phyloP scores from a whole-genome alignment of 2,329 filamentous ascomycete genomes.

The Cercospora sojina region DNA sequence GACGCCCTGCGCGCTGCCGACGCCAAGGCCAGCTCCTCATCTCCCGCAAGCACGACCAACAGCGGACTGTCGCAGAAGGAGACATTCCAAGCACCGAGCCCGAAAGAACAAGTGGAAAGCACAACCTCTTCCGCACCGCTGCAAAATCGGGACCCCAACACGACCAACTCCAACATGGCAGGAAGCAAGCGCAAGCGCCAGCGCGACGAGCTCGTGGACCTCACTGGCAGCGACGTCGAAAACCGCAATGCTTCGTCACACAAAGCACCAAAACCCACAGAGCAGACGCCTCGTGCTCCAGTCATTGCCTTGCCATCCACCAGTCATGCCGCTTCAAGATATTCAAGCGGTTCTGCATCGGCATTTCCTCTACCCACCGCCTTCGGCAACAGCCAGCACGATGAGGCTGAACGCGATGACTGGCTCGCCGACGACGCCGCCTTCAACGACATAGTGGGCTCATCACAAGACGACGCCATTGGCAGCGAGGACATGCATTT shows the following conservation, averaged over 20 bases:
- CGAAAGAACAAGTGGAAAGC: not conserved
- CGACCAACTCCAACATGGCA: not conserved
- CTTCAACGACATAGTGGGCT: conserved; percentile 33
- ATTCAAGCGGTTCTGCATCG: conserved; percentile 13
- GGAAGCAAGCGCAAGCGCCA: conserved; percentile 28
- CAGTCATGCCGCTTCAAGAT: conserved; percentile 17
- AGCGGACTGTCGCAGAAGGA: not conserved
- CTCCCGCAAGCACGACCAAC: not conserved
- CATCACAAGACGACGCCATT: conserved; percentile 35
- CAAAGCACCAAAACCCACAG: not conserved
- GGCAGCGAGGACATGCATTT: conserved; percentile 30
- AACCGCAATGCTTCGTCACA: conserved; percentile 5
- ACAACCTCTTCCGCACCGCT: not conserved
- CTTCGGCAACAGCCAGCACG: conserved; percentile 14
- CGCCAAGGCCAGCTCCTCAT: not conserved
- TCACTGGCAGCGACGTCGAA: conserved; percentile 25
- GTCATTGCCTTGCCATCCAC: not conserved
- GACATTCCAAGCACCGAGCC: not conserved
- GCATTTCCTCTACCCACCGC: conserved; percentile 8
- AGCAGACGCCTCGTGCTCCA: not conserved
- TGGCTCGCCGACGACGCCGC: conserved; percentile 35
- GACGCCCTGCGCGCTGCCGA: not conserved
- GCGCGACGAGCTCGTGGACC: conserved; percentile 24
- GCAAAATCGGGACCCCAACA: not conserved
- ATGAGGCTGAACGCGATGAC: conserved; percentile 23